phyloP scores from a whole-genome alignment of 1,139 yeast genomes.

The Kodamaea alishanica region DNA sequence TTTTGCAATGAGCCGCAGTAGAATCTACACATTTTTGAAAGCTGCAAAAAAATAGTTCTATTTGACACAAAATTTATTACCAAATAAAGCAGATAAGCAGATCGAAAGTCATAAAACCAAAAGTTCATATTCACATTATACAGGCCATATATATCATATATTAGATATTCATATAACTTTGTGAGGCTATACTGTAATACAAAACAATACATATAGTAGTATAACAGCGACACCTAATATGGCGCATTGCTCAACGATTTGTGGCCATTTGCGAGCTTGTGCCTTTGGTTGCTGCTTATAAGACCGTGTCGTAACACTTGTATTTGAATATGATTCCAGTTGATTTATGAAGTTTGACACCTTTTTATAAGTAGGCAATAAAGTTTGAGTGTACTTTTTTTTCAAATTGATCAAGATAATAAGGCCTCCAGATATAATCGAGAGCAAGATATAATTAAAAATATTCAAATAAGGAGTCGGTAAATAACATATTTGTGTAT shows the following conservation, averaged over 20 bases:
- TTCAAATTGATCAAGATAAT: slow-evolving; percentile 32
- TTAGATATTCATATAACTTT: no score
- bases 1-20: slow-evolving; percentile 12
- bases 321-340: slow-evolving; percentile 2
- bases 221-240: slow-evolving; percentile 9
- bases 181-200: slow-evolving; percentile 7
- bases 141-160: no score
- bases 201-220: slow-evolving; percentile 11
- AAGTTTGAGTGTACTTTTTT: slow-evolving; percentile 17
- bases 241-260: slow-evolving; percentile 11
- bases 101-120: background rate
- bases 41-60: background rate
- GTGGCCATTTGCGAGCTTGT: slow-evolving; percentile 11
- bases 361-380: slow-evolving; percentile 7
- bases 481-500: slow-evolving; percentile 45
- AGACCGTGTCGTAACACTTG: slow-evolving; percentile 1
- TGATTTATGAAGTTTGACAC: slow-evolving; percentile 7
- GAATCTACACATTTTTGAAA: slow-evolving; percentile 9
- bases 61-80: background rate
- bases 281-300: slow-evolving; percentile 8
- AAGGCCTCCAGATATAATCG: slow-evolving; percentile 30
- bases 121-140: no score
- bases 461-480: slow-evolving; percentile 49
- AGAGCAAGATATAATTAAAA: slow-evolving; percentile 33
- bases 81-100: background rate